Evolutionary conservation across 228 moss, liverwort and hornwort genomes (phyloP).

Genomic region (Sphagnum fallax): DNA sequence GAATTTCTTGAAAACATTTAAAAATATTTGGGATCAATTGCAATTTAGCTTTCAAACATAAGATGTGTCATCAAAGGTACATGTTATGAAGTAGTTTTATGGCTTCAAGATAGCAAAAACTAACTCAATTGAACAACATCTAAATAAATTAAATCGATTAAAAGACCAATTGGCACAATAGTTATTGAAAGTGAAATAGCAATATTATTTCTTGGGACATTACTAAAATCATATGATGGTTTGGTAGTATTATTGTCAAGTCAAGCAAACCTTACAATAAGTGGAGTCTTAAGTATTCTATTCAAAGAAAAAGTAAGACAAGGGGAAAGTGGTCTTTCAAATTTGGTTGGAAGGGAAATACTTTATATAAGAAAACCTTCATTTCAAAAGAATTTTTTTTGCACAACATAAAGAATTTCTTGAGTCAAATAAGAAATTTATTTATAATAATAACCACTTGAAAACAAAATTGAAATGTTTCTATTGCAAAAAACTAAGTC

Average conservation of each 20-base stretch:
- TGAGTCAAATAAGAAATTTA: neutral
- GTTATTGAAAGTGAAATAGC: neutral
- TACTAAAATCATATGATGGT: neutral
- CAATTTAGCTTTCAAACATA: neutral
- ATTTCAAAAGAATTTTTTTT: neutral
- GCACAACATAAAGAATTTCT: neutral
- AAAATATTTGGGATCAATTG: neutral
- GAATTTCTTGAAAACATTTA: neutral
- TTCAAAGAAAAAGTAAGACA: neutral
- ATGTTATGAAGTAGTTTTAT: neutral
- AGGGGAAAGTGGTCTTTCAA: neutral
- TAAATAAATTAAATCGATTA: neutral
- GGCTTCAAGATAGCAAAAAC: neutral
- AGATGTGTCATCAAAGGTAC: neutral
- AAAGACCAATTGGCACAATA: neutral
- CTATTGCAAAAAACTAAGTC: neutral
- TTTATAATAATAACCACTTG: neutral
- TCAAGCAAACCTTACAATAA: neutral
- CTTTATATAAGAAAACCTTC: neutral
- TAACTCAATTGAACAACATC: neutral
- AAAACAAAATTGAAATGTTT: neutral
- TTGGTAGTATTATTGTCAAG: neutral
- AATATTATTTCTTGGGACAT: neutral
- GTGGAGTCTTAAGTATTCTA: neutral
- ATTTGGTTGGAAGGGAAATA: neutral